Evolutionary conservation across 495 filamentous ascomycete genomes (phyloP), one percentile per base, ranked within the genome.

Genomic region (Penicillium canariense): DNA sequence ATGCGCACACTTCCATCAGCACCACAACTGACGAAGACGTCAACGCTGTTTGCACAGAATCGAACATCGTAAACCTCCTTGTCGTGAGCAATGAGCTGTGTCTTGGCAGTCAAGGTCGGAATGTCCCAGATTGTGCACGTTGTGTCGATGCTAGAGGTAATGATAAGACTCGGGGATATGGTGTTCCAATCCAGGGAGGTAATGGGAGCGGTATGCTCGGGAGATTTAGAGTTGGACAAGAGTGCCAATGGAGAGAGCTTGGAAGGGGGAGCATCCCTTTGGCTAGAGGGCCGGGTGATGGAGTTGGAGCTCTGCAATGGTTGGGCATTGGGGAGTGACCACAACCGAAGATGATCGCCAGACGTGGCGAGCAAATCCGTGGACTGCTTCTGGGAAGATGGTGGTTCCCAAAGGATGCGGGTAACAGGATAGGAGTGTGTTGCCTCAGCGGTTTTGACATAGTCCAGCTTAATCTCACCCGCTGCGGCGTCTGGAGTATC

Each of bases 51-150:
- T 20, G 91, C 91, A 72, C 94, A 97, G 71, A 97, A 99, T 11
- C 94, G 85, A 30, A 99, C 94, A 68, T 99, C 94, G 61, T 95
- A 99, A 5, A 99, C 94, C 71, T 99, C 94, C 69, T 97, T 97
- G 72, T 99, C 94, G 63, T 99, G 94, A 22, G 94, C 94, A 70
- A 99, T 99, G 12, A 99, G 74, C 69, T 99, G 94, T 2, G 94
- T 99, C 71, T 99, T 99, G 12, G 94, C 94, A 1, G 94, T 99
- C 55, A 99, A 74, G 3, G 94, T 96, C 2, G 94, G 94, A 26
- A 99, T 99, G 63, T 99, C 94, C 94, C 94, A 99, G 52, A 99
- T 97, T n/a, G 94, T 99, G 73, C 94, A 99, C 1, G 94, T 99
- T 0, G 94, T 99, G 67, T 99, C 94, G 56, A 99, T 99, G 68